A percentile compares a stretch with the other conserved stretches of the same genome.
Evolutionary conservation across 208 protist genomes (phyloP).

Genomic region (Trypanosomatidae sp.): DNA sequence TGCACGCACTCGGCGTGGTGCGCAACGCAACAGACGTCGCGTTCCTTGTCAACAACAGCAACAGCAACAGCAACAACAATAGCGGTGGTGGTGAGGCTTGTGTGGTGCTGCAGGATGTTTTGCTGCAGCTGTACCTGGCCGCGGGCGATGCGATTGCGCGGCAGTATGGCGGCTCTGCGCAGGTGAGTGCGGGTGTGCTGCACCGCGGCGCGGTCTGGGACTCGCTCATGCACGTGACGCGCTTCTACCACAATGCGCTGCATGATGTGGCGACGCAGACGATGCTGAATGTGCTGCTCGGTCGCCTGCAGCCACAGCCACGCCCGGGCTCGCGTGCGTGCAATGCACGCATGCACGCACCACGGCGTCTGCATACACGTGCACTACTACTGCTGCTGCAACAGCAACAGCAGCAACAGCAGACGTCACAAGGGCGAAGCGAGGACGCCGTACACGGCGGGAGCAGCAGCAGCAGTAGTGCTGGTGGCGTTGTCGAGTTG

Average conservation of each 20-base stretch:
- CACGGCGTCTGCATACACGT: conserved; percentile 1
- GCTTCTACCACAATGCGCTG: conserved; percentile 82
- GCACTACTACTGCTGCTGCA: conserved; percentile 5
- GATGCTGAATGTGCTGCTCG: conserved; percentile 72
- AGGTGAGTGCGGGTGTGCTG: conserved; percentile 75
- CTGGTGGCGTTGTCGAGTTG: neutral
- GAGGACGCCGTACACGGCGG: too few relatives aligned
- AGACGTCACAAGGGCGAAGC: neutral
- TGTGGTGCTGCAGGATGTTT: conserved; percentile 10
- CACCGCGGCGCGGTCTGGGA: conserved; percentile 76
- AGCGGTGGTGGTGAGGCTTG: too few relatives aligned
- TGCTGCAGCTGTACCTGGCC: conserved; percentile 75
- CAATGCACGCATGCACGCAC: conserved; percentile 7
- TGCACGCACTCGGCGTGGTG: conserved; percentile 28
- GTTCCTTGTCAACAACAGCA: too few relatives aligned
- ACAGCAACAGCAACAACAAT: too few relatives aligned
- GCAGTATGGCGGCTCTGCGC: conserved; percentile 83
- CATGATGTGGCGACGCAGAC: conserved; percentile 67
- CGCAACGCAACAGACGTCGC: conserved; percentile 18
- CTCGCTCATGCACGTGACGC: conserved; percentile 70
- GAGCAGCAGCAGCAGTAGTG: neutral
- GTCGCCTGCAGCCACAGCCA: conserved; percentile 33
- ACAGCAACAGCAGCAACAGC: neutral
- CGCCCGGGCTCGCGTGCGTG: conserved; percentile 5
- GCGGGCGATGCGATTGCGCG: conserved; percentile 72